A percentile compares a stretch with the other conserved stretches of the same genome.
Conservation (phyloP, 306 rosid genomes). For the Potentilla sterilis region DNA sequence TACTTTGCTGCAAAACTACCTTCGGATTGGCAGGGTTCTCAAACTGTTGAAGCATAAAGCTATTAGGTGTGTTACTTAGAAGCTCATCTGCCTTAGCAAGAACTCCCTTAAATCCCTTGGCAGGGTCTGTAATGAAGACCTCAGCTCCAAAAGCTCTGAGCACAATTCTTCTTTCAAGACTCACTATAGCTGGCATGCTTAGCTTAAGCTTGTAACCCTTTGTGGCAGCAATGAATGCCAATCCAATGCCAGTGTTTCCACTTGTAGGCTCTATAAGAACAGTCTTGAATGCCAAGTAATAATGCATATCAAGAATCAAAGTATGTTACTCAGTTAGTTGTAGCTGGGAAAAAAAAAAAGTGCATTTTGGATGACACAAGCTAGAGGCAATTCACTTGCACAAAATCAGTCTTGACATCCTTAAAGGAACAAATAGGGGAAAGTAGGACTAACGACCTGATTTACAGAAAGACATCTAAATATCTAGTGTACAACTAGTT, state of each 20-base stretch:
- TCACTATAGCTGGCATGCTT: slow-evolving; percentile 53
- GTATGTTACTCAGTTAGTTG: slow-evolving; percentile 13
- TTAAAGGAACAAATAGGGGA: background rate
- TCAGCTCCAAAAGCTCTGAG: slow-evolving; percentile 81
- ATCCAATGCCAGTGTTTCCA: slow-evolving; percentile 84
- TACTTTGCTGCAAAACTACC: slow-evolving; percentile 27
- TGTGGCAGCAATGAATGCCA: slow-evolving; percentile 69
- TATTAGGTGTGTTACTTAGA: slow-evolving; percentile 43
- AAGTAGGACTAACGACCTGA: background rate
- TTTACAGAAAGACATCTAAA: background rate
- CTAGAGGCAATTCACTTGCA: background rate
- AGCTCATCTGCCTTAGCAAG: slow-evolving; percentile 59
- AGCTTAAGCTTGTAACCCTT: slow-evolving; percentile 66
- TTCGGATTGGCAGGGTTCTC: slow-evolving; percentile 69
- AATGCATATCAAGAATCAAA: slow-evolving; percentile 24
- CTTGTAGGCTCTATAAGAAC: slow-evolving; percentile 71
- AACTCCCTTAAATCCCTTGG: slow-evolving; percentile 50
- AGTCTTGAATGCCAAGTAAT: slow-evolving; percentile 41
- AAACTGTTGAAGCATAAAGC: slow-evolving; percentile 52
- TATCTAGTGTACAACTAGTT: slow-evolving; percentile 2
- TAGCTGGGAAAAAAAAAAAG: slow-evolving; percentile 14
- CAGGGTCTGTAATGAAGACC: slow-evolving; percentile 63
- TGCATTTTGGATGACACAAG: slow-evolving; percentile 11
- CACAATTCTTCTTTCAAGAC: slow-evolving; percentile 68
- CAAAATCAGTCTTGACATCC: background rate